phyloP scores from a whole-genome alignment of 1,139 yeast genomes.

The Debaryomyces fabryi region DNA sequence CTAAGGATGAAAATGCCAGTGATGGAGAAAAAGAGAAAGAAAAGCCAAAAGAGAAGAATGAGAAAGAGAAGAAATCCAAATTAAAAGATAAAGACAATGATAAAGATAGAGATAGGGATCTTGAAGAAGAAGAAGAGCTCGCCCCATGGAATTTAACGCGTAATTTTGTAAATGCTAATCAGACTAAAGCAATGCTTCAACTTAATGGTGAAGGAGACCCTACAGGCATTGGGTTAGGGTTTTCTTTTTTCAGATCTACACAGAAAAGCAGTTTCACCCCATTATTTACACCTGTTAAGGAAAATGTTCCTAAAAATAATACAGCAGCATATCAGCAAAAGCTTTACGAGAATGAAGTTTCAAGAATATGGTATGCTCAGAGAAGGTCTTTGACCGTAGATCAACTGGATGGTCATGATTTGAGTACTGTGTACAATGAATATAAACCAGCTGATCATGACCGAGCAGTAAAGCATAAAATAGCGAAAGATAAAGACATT shows the following conservation, averaged over 20 bases:
- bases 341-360: slow-evolving; percentile 88
- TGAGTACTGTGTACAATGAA: slow-evolving; percentile 39
- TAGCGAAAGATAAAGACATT: slow-evolving; percentile 33
- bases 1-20: slow-evolving; percentile 18
- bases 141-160: slow-evolving; percentile 94
- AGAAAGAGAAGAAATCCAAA: slow-evolving; percentile 25
- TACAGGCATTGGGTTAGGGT: slow-evolving; percentile 87
- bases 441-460: slow-evolving; percentile 43
- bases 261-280: slow-evolving; percentile 94
- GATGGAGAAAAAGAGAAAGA: slow-evolving; percentile 20
- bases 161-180: slow-evolving; percentile 91
- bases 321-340: slow-evolving; percentile 82
- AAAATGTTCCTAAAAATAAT: slow-evolving; percentile 47
- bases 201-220: slow-evolving; percentile 98
- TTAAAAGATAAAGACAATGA: slow-evolving; percentile 30
- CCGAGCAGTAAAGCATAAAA: slow-evolving; percentile 31
- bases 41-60: slow-evolving; percentile 26
- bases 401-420: slow-evolving; percentile 31
- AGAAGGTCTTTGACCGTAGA: slow-evolving; percentile 61
- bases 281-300: slow-evolving; percentile 49
- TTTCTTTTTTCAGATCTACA: slow-evolving; percentile 86
- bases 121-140: slow-evolving; percentile 66
- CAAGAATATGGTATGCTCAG: slow-evolving; percentile 90
- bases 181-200: slow-evolving; percentile 95
- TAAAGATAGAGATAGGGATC: slow-evolving; percentile 32